A percentile compares a stretch with the other conserved stretches of the same genome.
Evolutionary conservation across 345 rosid genomes (phyloP).

Genomic region (Mercurialis annua): DNA sequence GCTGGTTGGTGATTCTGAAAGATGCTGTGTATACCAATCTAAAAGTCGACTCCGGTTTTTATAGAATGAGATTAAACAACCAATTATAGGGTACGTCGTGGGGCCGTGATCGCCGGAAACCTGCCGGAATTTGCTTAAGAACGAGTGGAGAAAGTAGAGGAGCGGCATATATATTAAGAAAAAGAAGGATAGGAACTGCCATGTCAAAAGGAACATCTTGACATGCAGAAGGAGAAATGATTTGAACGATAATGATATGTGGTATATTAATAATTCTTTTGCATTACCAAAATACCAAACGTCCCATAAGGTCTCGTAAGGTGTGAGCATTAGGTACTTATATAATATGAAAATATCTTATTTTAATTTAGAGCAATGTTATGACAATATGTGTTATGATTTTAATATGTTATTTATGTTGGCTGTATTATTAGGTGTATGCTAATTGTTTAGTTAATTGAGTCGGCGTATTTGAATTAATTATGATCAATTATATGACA

Average conservation of each 20-base stretch:
- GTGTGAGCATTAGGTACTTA: background rate
- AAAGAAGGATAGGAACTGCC: slow-evolving; percentile 13
- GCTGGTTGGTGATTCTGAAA: slow-evolving; percentile 46
- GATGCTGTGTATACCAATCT: slow-evolving; percentile 80
- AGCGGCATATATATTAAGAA: slow-evolving; percentile 15
- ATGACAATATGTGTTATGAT: too few species aligned
- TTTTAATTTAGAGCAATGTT: too few species aligned
- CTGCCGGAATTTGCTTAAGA: slow-evolving; percentile 20
- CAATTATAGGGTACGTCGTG: slow-evolving; percentile 55
- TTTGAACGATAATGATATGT: background rate
- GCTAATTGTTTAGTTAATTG: too few species aligned
- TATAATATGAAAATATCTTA: too few species aligned
- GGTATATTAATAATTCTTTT: background rate
- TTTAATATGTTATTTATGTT: too few species aligned
- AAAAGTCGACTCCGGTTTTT: slow-evolving; percentile 56
- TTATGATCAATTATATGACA: too few species aligned
- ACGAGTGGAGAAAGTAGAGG: slow-evolving; percentile 18
- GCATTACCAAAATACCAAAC: background rate
- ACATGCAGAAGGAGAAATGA: slow-evolving; percentile 11
- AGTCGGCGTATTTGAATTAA: too few species aligned
- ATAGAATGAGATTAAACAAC: slow-evolving; percentile 69
- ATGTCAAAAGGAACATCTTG: slow-evolving; percentile 20
- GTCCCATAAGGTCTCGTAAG: background rate
- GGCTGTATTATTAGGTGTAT: too few species aligned
- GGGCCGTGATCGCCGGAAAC: slow-evolving; percentile 33